Evolutionary conservation across 768 basidiomycete genomes (phyloP).

Genomic region (Tremella yokohamensis): DNA sequence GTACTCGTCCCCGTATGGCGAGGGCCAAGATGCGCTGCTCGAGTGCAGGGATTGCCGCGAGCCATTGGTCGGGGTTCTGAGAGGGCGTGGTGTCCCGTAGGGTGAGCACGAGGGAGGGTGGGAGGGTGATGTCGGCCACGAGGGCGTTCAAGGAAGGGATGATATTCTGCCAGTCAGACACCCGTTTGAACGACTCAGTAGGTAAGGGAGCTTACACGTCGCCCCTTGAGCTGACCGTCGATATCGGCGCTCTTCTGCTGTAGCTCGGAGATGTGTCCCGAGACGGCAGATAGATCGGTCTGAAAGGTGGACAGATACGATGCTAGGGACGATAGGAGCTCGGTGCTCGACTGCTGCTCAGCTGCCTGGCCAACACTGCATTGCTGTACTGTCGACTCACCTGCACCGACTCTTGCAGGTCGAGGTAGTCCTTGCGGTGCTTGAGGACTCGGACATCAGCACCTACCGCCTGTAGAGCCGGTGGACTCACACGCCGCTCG

Average conservation of each 20-base stretch:
- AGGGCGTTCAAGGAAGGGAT: slow-evolving; percentile 80
- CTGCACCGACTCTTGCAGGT: slow-evolving; percentile 39
- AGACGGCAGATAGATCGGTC: slow-evolving; percentile 86
- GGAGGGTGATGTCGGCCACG: slow-evolving; percentile 72
- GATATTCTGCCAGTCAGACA: slow-evolving; percentile 62
- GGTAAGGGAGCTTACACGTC: slow-evolving; percentile 62
- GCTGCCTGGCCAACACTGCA: background rate
- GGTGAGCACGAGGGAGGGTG: slow-evolving; percentile 69
- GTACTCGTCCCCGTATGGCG: slow-evolving; percentile 70
- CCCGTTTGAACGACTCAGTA: background rate
- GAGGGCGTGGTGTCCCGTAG: slow-evolving; percentile 81
- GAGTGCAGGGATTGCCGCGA: slow-evolving; percentile 72
- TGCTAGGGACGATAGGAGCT: slow-evolving; percentile 79
- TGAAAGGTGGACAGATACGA: slow-evolving; percentile 93
- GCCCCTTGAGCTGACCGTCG: slow-evolving; percentile 75
- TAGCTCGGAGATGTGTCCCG: slow-evolving; percentile 91
- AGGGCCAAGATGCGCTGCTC: slow-evolving; percentile 68
- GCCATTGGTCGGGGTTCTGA: slow-evolving; percentile 68
- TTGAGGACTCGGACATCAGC: slow-evolving; percentile 21
- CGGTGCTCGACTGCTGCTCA: slow-evolving; percentile 68
- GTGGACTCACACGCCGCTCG: slow-evolving; percentile 20
- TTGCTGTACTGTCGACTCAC: slow-evolving; percentile 15
- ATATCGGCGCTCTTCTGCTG: slow-evolving; percentile 87
- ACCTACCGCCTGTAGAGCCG: background rate
- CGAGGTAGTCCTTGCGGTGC: slow-evolving; percentile 29